phyloP scores from a whole-genome alignment of 2,329 filamentous ascomycete genomes.

The Scleromitrula shiraiana region DNA sequence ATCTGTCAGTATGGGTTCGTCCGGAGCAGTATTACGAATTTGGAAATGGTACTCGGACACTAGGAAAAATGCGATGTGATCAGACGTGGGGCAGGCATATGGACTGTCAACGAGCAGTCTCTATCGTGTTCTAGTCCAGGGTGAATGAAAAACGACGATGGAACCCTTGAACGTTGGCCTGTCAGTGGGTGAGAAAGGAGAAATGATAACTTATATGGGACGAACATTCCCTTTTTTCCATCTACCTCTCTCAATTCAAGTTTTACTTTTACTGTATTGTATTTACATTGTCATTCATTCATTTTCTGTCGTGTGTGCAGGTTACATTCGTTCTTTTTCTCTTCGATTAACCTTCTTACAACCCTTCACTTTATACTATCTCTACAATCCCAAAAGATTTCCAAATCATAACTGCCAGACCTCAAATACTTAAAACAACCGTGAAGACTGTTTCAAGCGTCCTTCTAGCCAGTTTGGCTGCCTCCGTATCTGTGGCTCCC shows the following conservation, averaged over 20 bases:
- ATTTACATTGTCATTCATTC: background rate
- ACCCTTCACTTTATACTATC: background rate
- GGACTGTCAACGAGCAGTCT: no score
- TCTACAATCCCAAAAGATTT: background rate
- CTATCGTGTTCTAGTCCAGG: no score
- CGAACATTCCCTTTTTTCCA: background rate
- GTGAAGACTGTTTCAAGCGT: background rate
- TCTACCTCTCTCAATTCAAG: background rate
- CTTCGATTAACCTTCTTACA: background rate
- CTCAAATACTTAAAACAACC: background rate
- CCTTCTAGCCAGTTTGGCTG: background rate
- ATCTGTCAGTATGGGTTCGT: no score
- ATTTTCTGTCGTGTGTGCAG: background rate
- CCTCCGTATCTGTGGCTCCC: background rate
- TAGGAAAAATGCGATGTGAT: no score
- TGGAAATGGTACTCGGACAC: no score
- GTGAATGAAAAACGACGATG: no score
- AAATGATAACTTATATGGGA: no score
- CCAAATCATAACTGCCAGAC: no score
- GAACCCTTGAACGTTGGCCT: no score
- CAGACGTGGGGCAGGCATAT: no score
- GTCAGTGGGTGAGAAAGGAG: no score
- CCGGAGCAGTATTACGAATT: no score
- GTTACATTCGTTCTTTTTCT: background rate
- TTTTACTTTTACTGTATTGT: background rate